These are phyloP conservation scores for Aegilops tauschii DNA, from an alignment of 176 grass and related monocot genomes.

Conservation along the genomic window DNA sequence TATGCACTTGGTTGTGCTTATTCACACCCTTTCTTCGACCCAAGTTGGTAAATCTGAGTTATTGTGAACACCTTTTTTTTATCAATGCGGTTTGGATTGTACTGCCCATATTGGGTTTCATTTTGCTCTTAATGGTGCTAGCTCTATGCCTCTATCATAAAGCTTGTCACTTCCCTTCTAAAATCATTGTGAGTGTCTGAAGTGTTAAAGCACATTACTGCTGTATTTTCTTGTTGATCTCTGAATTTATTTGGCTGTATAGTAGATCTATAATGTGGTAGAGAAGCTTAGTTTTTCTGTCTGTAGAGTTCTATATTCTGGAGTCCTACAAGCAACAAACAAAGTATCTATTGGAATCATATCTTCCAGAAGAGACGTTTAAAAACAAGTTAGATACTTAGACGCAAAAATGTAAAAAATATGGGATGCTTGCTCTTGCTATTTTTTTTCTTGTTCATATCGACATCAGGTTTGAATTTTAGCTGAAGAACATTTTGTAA, in stretches of 20 bases:
- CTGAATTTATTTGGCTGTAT: background rate
- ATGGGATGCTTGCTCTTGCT: background rate
- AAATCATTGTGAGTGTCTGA: slow-evolving; percentile 3
- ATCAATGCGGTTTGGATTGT: background rate
- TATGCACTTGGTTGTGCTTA: background rate
- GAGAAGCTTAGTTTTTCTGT: background rate
- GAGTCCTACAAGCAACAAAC: background rate
- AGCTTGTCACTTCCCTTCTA: background rate
- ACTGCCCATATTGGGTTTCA: background rate
- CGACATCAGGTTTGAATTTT: background rate
- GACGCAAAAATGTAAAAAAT: background rate
- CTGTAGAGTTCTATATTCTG: background rate
- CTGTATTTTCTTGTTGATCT: slow-evolving; percentile 7
- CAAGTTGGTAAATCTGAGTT: background rate
- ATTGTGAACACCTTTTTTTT: background rate
- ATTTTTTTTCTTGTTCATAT: slow-evolving; percentile 6
- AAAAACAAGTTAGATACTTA: background rate
- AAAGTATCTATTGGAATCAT: background rate
- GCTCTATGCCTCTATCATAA: background rate
- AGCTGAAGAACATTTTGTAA: background rate
- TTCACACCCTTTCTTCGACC: background rate
- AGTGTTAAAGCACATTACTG: background rate
- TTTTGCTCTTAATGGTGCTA: background rate
- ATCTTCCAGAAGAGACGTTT: slow-evolving; percentile 2
- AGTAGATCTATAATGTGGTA: background rate